A percentile compares a stretch with the other conserved stretches of the same genome.
Conservation (phyloP, 495 filamentous ascomycete genomes). For the Amphirosellinia nigrospora region DNA sequence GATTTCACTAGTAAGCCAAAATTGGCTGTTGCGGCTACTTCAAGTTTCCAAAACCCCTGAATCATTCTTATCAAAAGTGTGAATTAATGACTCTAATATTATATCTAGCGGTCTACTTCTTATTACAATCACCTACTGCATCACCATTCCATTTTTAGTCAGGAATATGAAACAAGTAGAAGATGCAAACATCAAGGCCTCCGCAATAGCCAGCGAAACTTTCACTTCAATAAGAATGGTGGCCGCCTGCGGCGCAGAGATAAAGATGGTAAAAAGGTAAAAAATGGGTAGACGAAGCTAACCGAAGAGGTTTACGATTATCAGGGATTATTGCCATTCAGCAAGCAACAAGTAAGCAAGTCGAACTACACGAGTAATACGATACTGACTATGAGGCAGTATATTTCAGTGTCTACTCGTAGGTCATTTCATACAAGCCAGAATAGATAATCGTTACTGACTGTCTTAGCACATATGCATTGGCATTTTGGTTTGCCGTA, state of each 20-base stretch:
- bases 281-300: conserved; percentile 63
- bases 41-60: no score
- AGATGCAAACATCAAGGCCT: conserved; percentile 64
- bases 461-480: conserved; percentile 48
- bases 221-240: conserved; percentile 64
- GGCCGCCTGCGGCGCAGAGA: conserved; percentile 67
- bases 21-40: no score
- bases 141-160: conserved; percentile 62
- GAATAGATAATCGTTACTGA: neutral
- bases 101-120: conserved; percentile 62
- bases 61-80: no score
- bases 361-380: neutral
- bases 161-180: conserved; percentile 62
- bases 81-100: no score
- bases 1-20: no score
- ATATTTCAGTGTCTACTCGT: conserved; percentile 52
- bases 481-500: conserved; percentile 55
- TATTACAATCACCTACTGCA: conserved; percentile 60
- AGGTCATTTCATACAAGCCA: conserved; percentile 26
- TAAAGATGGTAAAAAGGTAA: conserved; percentile 60
- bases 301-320: conserved; percentile 56
- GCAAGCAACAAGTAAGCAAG: conserved; percentile 47
- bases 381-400: conserved; percentile 39
- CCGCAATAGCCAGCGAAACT: conserved; percentile 64
- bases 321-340: conserved; percentile 56